These are phyloP conservation scores for Colletotrichum musae DNA, from an alignment of 2,329 filamentous ascomycete genomes.

Conservation along the genomic window DNA sequence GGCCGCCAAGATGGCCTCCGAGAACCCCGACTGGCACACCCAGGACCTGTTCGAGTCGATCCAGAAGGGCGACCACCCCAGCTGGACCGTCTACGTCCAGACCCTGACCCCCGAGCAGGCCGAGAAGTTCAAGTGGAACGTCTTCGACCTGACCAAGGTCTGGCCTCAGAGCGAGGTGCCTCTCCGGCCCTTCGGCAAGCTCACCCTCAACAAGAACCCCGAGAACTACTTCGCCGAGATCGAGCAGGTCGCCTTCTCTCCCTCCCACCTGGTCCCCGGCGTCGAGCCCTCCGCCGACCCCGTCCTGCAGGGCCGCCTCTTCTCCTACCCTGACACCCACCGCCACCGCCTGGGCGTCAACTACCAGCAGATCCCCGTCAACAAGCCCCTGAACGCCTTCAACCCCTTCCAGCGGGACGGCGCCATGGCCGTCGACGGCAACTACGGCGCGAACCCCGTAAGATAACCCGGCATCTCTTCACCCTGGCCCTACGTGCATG, in stretches of 20 bases:
- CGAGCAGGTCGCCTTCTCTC: slow-evolving; percentile 77
- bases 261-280: slow-evolving; percentile 75
- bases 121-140: slow-evolving; percentile 72
- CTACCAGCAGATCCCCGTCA: slow-evolving; percentile 76
- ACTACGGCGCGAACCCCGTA: slow-evolving; percentile 71
- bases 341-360: slow-evolving; percentile 75
- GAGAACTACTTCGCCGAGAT: slow-evolving; percentile 80
- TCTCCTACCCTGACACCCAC: slow-evolving; percentile 74
- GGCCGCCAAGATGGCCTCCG: slow-evolving; percentile 65
- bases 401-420: slow-evolving; percentile 83
- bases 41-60: slow-evolving; percentile 77
- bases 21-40: slow-evolving; percentile 74
- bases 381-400: slow-evolving; percentile 68
- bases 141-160: slow-evolving; percentile 80
- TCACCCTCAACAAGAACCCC: slow-evolving; percentile 76
- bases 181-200: slow-evolving; percentile 70
- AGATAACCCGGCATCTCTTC: too few relatives aligned
- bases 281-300: slow-evolving; percentile 74
- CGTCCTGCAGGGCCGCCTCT: slow-evolving; percentile 72
- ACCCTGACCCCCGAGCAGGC: slow-evolving; percentile 74
- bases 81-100: slow-evolving; percentile 76
- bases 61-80: slow-evolving; percentile 70
- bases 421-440: slow-evolving; percentile 76
- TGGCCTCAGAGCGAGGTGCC: slow-evolving; percentile 77
- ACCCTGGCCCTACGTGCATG: too few relatives aligned